phyloP scores from a whole-genome alignment of 352 stramenopile species.

The Pseudoperonospora humuli region DNA sequence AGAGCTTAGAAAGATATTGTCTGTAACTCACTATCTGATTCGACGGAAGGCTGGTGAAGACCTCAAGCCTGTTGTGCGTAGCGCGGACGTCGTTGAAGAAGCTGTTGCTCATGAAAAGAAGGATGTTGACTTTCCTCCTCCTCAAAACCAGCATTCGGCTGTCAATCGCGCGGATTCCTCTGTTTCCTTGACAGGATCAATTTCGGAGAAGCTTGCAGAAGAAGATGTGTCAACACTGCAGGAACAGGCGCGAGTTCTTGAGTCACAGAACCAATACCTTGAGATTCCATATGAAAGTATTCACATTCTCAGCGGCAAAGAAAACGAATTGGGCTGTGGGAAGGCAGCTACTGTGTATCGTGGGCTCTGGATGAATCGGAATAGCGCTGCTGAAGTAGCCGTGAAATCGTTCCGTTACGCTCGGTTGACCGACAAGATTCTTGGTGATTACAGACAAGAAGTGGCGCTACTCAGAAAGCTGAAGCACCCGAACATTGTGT shows the following conservation, averaged over 20 bases:
- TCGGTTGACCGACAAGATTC: conserved; percentile 83
- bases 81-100: conserved; percentile 26
- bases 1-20: conserved; percentile 76
- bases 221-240: conserved; percentile 67
- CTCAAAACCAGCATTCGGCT: conserved; percentile 15
- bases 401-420: conserved; percentile 85
- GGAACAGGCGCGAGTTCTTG: conserved; percentile 73
- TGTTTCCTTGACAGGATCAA: conserved; percentile 30
- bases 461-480: conserved; percentile 80
- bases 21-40: conserved; percentile 77
- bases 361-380: conserved; percentile 80
- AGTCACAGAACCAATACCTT: conserved; percentile 81
- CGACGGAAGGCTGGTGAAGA: conserved; percentile 48
- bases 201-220: conserved; percentile 41
- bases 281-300: conserved; percentile 86
- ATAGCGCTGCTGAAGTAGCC: conserved; percentile 76
- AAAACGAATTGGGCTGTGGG: conserved; percentile 81
- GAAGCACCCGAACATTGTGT: conserved; percentile 86
- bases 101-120: conserved; percentile 13
- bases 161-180: conserved; percentile 35
- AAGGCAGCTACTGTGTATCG: conserved; percentile 85
- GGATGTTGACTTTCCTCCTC: conserved; percentile 15
- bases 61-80: conserved; percentile 23
- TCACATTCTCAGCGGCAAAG: conserved; percentile 75
- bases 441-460: conserved; percentile 80